These are phyloP conservation scores for Lanzia echinophila DNA, from an alignment of 2,329 filamentous ascomycete genomes.

Conservation along the genomic window DNA sequence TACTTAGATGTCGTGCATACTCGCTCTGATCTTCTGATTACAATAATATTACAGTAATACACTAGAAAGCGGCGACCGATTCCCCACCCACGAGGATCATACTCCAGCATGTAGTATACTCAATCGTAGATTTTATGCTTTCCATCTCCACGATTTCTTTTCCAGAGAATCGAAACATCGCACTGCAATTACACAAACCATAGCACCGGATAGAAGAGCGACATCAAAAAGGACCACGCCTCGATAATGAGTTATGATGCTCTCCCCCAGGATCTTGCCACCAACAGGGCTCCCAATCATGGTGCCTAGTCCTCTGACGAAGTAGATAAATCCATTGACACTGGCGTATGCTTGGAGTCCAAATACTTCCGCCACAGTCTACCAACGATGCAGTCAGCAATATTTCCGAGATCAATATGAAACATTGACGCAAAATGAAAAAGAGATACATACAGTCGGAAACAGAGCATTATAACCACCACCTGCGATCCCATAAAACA, in stretches of 20 bases:
- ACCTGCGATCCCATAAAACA: constrained; percentile 37
- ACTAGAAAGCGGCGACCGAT: too few relatives aligned
- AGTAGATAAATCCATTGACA: constrained; percentile 42
- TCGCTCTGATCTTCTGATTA: too few relatives aligned
- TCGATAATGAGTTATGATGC: constrained; percentile 31
- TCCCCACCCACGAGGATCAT: too few relatives aligned
- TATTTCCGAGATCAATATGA: neutral
- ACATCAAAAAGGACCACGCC: constrained; percentile 34
- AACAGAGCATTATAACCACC: constrained; percentile 42
- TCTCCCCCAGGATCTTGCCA: constrained; percentile 35
- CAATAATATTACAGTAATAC: too few relatives aligned
- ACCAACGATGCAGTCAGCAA: neutral
- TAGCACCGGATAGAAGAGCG: constrained; percentile 34
- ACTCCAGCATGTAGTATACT: too few relatives aligned
- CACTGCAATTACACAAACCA: constrained; percentile 36
- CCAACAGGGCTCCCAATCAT: constrained; percentile 41
- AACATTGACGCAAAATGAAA: neutral
- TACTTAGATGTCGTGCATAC: too few relatives aligned
- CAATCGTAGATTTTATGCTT: constrained; percentile 29
- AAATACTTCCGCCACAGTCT: constrained; percentile 41
- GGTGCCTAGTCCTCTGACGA: constrained; percentile 38
- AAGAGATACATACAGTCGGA: constrained; percentile 30
- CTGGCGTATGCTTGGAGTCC: constrained; percentile 41
- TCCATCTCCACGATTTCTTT: constrained; percentile 36
- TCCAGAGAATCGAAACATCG: constrained; percentile 35